Evolutionary conservation across 257 asterid genomes (phyloP).

Genomic region (Gentiana straminea): DNA sequence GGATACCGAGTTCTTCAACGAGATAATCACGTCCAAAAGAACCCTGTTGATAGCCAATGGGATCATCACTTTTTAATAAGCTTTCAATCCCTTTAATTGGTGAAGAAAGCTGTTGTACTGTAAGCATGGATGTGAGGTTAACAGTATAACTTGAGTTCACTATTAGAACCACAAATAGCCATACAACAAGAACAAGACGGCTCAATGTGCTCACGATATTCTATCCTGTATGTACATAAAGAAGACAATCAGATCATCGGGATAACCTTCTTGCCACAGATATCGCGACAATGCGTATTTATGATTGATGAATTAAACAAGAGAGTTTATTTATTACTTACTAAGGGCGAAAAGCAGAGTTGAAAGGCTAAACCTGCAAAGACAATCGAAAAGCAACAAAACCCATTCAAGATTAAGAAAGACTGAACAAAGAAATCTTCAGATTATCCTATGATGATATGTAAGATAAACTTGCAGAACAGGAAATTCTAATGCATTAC

Average conservation of each 20-base stretch:
- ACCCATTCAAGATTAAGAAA: too few relatives aligned
- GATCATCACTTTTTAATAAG: conserved; percentile 26
- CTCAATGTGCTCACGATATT: conserved; percentile 44
- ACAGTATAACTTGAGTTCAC: conserved; percentile 57
- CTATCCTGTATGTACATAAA: conserved; percentile 29
- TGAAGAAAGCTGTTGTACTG: conserved; percentile 47
- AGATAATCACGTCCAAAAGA: conserved; percentile 47
- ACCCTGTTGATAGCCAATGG: conserved; percentile 47
- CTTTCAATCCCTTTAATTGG: conserved; percentile 49
- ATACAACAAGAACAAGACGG: conserved; percentile 30
- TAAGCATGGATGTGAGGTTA: conserved; percentile 56
- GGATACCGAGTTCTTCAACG: conserved; percentile 34
- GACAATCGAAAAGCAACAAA: not conserved
- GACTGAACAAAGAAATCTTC: too few relatives aligned
- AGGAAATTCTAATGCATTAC: too few relatives aligned
- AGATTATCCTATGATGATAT: too few relatives aligned
- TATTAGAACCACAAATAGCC: conserved; percentile 10
- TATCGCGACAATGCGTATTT: not conserved
- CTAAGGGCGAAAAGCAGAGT: conserved; percentile 35
- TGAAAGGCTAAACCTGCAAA: conserved; percentile 19
- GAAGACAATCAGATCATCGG: not conserved
- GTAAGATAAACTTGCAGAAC: too few relatives aligned
- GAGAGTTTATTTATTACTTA: conserved; percentile 13
- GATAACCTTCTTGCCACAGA: not conserved
- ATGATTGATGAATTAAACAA: not conserved